These are phyloP conservation scores for Clonostachys rosea DNA, from an alignment of 2,329 filamentous ascomycete genomes.

Conservation along the genomic window DNA sequence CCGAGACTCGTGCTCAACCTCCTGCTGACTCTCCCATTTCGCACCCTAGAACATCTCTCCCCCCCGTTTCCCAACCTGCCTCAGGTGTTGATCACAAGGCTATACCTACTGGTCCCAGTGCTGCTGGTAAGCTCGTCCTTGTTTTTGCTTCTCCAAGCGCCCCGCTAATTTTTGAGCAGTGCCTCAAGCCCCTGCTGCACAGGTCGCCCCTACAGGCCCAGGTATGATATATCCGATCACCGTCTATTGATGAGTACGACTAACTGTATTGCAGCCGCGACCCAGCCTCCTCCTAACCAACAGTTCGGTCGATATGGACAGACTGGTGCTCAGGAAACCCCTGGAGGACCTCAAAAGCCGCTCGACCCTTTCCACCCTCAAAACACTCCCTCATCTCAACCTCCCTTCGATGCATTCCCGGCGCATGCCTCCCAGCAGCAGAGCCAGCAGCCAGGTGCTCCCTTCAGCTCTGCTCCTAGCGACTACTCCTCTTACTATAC, in stretches of 20 bases:
- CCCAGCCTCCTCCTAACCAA: constrained; percentile 15
- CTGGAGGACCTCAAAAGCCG: constrained; percentile 64
- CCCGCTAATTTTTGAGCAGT: constrained; percentile 4
- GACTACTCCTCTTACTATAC: constrained; percentile 88
- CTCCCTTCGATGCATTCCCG: constrained; percentile 58
- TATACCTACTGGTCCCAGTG: constrained; percentile 32
- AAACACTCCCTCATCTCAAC: constrained; percentile 40
- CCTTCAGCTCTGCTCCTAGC: constrained; percentile 68
- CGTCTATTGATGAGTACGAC: background rate
- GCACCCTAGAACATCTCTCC: constrained; percentile 80
- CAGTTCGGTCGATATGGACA: constrained; percentile 70
- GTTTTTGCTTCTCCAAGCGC: too few relatives aligned
- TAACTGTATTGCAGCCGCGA: constrained; percentile 11
- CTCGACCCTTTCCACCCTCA: constrained; percentile 86
- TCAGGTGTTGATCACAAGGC: constrained; percentile 56
- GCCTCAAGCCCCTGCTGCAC: constrained; percentile 15
- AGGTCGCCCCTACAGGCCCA: constrained; percentile 2
- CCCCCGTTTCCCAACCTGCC: constrained; percentile 59
- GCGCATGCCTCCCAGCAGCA: constrained; percentile 56
- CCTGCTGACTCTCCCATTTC: constrained; percentile 88
- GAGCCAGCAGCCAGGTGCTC: constrained; percentile 54
- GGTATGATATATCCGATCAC: background rate
- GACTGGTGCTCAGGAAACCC: constrained; percentile 52
- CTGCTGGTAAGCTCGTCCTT: background rate
- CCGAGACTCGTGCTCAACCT: constrained; percentile 89